phyloP scores from a whole-genome alignment of 1,284 basidiomycete genomes.

The Naganishia sp. region DNA sequence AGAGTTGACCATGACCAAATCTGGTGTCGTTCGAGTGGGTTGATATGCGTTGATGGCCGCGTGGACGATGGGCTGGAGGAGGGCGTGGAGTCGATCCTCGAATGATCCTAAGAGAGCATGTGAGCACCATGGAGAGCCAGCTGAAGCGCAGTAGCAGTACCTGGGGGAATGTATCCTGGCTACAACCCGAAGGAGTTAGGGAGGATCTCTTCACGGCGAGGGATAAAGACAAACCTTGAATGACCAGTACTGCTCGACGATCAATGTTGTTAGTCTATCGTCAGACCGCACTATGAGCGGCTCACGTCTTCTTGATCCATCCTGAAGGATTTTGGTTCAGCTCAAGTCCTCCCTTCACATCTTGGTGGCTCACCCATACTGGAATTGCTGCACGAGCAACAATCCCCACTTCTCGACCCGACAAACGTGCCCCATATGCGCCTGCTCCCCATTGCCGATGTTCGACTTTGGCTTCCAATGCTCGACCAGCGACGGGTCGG shows the following conservation, averaged over 20 bases:
- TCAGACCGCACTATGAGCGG: not conserved
- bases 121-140: not conserved
- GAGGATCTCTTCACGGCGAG: not conserved
- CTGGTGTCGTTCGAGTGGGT: not conserved
- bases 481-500: not conserved
- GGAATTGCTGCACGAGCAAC: conserved; percentile 23
- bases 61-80: conserved; percentile 15
- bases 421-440: conserved; percentile 19
- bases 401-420: conserved; percentile 13
- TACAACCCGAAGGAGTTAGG: not conserved
- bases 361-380: conserved; percentile 19
- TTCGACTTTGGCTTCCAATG: not conserved
- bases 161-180: conserved; percentile 25
- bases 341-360: not conserved
- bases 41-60: conserved; percentile 6
- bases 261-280: not conserved
- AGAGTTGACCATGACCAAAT: conserved; percentile 17
- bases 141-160: not conserved
- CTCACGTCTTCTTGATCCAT: conserved; percentile 28
- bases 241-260: conserved; percentile 6
- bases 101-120: conserved; percentile 9
- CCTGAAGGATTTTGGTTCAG: not conserved
- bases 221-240: conserved; percentile 15
- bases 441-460: conserved; percentile 10
- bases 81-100: conserved; percentile 12